These are phyloP conservation scores for Linaria vulgaris DNA, from an alignment of 257 asterid genomes.

Conservation along the genomic window DNA sequence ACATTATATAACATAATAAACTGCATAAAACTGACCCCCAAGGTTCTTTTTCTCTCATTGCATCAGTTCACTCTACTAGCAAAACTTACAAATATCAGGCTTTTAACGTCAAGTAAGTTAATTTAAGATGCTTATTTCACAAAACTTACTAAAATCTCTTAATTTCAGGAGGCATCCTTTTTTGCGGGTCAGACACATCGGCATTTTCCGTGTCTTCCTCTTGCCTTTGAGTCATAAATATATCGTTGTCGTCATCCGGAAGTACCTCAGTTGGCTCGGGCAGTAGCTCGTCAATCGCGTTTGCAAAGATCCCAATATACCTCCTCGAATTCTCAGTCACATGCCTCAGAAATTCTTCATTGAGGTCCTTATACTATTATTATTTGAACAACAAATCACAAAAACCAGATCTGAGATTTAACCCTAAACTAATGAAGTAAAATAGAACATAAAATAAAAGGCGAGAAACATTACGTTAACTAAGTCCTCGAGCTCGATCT, in stretches of 20 bases:
- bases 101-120: no score
- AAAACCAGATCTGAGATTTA: conserved; percentile 15
- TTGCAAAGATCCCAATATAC: conserved; percentile 72
- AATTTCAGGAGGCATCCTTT: conserved; percentile 86
- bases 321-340: conserved; percentile 79
- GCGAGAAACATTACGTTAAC: conserved; percentile 41
- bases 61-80: no score
- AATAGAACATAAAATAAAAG: background rate
- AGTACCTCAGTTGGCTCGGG: conserved; percentile 89
- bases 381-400: background rate
- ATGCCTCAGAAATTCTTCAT: conserved; percentile 78
- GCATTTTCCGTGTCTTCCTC: conserved; percentile 64
- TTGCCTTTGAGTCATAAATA: conserved; percentile 79
- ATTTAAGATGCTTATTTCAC: background rate
- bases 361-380: conserved; percentile 72
- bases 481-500: conserved; percentile 87
- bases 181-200: conserved; percentile 70
- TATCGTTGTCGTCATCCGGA: conserved; percentile 82
- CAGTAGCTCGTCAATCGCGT: conserved; percentile 86
- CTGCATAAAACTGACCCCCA: background rate
- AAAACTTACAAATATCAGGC: background rate
- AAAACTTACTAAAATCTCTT: conserved; percentile 77
- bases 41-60: background rate
- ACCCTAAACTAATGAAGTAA: background rate
- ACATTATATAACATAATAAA: background rate